Evolutionary conservation across 2,329 filamentous ascomycete species (phyloP), one percentile per base, ranked within the genome.

Genomic region (Colletotrichum sojae): DNA sequence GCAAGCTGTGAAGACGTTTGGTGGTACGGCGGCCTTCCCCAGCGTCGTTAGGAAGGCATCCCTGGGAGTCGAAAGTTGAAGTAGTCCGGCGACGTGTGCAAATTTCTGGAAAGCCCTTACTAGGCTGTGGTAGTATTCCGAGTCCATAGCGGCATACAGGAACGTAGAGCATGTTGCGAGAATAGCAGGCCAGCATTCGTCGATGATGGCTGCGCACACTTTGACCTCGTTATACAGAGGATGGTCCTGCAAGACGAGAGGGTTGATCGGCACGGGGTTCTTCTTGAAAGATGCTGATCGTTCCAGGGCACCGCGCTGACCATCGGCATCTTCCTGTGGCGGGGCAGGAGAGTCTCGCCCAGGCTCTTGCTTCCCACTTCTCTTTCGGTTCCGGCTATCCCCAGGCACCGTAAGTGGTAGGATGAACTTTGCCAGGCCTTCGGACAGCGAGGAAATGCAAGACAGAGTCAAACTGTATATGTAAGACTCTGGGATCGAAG

Each of bases 101-200:
- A 99, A 93, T 72, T 97, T 94, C 75, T 99, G 96, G 73, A 98
- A 97, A 0, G 95, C 93, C 73, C 96, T 89, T 25, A 99, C 95
- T 1, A 99, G 84, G 10, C 92, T 90, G 73, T 98, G 95, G 75
- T 98, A 99, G 74, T 96, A 98, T 61, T 98, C 94, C 1, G 94
- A 92, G 77, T 99, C 96, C 4, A 99, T 84, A 0, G 95, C 91
- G 36, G 96, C 94, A 76, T 97, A 97, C 18, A 99, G 83, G 76
- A 98, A 99, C 0, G 95, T 98, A 0, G 96, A 99, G 75, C 94
- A 98, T 2, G 94, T 96, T 1, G 96, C 95, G 56, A 99, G 88
- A 46, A 98, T 91, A 13, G 96, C 96, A 54, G 96, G 96, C 96
- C 96, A 99, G 78, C 95, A 98, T 73, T 93, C 88, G 4, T 97